A percentile compares a stretch with the other conserved stretches of the same genome.
Conservation (phyloP, 2,329 filamentous ascomycete species). For the Aspergillus thermomutatus region DNA sequence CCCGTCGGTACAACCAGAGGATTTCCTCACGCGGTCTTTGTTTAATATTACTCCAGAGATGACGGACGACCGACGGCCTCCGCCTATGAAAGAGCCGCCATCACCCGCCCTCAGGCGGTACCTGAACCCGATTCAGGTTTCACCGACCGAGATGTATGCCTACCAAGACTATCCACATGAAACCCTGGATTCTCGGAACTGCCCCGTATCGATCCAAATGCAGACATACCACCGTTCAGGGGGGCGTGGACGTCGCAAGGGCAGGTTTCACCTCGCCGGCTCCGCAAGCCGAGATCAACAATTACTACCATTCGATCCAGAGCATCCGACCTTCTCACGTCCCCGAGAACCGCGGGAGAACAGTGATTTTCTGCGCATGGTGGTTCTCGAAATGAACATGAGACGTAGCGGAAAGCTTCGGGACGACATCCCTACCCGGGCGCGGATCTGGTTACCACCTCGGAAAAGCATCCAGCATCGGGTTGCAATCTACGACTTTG, state of each 20-base stretch:
- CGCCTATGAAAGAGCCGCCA: constrained; percentile 51
- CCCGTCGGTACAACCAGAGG: constrained; percentile 52
- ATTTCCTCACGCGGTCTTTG: constrained; percentile 57
- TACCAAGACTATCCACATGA: constrained; percentile 41
- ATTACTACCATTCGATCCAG: constrained; percentile 31
- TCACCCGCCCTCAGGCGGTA: constrained; percentile 58
- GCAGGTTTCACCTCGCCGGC: constrained; percentile 37
- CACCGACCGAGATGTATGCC: constrained; percentile 44
- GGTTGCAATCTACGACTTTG: constrained; percentile 10
- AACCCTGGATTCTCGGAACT: constrained; percentile 27
- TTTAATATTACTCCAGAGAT: constrained; percentile 56
- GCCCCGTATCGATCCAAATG: constrained; percentile 59
- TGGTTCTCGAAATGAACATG: constrained; percentile 68
- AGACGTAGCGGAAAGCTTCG: constrained; percentile 60
- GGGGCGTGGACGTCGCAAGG: constrained; percentile 25
- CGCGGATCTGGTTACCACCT: constrained; percentile 60
- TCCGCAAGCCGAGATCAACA: constrained; percentile 43
- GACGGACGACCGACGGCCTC: constrained; percentile 60
- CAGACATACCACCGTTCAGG: constrained; percentile 53
- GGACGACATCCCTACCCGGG: constrained; percentile 51
- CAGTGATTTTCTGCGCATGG: constrained; percentile 60
- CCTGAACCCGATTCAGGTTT: constrained; percentile 54
- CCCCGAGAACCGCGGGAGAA: constrained; percentile 64
- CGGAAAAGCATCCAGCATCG: constrained; percentile 34
- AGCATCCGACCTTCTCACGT: constrained; percentile 45